Evolutionary conservation across 371 early-diverging fungal species (phyloP), one percentile per base, ranked within the genome.

Genomic region (Funneliformis caledonium): DNA sequence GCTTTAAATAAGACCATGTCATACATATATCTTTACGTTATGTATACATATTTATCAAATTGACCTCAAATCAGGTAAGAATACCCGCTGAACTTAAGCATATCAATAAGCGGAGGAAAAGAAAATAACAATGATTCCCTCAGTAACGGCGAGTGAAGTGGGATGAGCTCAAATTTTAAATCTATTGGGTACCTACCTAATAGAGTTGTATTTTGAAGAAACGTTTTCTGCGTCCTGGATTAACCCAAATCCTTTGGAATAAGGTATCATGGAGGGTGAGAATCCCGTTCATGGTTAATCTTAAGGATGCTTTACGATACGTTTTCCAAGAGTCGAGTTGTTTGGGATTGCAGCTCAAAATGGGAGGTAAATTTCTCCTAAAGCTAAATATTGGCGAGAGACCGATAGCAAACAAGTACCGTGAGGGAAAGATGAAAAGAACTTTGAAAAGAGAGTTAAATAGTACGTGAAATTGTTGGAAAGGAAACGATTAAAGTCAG

Each of bases 321-420:
- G 61, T 50, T 81, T 83, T 86, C 86, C 83, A 87, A 85, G 90
- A 88, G 88, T 88, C 87, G 84, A 82, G 85, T 85, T 87, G 86
- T 85, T 88, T 88, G 88, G 87, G 88, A 90, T 84, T 88, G 87
- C 88, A 88, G 87, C 87, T 85, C 86, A 82, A 91, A 89, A 84
- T 85, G 86, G 90, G 89, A 83, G 87, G 89, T 87, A 88, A 86
- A 88, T 85, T 86, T 84, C 91, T 86, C 88, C 91, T 85, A 91
- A 91, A 85, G 90, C 91, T 91, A 91, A 91, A 91, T 91, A 91
- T 87, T 85, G 88, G 87, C 86, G 87, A 89, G 88, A 89, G 89
- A 91, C 91, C 91, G 90, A 92, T 92, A 91, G 91, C 88, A 87
- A 90, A 91, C 90, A 90, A 90, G 92, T 90, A 91, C 91, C 88